Conservation (phyloP, 768 basidiomycete genomes). For the Suillus alpinus region DNA sequence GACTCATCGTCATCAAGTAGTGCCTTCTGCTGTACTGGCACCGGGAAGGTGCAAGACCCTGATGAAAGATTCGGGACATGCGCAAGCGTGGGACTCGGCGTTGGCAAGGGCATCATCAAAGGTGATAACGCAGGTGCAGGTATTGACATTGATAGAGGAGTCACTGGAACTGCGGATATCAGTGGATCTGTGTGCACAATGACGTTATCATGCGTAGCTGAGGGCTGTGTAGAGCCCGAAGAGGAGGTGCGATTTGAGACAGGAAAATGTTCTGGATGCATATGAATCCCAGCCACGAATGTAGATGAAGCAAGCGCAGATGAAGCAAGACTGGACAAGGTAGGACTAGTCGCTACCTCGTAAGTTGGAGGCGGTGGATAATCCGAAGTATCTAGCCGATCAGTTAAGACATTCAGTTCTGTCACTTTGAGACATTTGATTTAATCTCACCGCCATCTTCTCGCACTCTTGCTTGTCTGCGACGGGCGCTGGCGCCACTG, state of each 20-base stretch:
- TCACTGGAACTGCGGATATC: constrained; percentile 20
- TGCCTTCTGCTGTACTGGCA: constrained; percentile 6
- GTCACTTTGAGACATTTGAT: background rate
- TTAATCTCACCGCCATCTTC: constrained; percentile 29
- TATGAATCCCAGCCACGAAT: constrained; percentile 32
- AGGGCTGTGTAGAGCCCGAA: constrained; percentile 25
- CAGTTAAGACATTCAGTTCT: constrained; percentile 14
- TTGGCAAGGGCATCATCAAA: background rate
- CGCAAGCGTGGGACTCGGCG: background rate
- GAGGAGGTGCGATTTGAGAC: constrained; percentile 23
- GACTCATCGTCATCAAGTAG: constrained; percentile 49
- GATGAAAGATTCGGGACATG: background rate
- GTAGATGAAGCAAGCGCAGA: constrained; percentile 5
- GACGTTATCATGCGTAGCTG: constrained; percentile 7
- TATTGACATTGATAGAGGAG: constrained; percentile 11
- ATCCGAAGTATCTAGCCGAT: constrained; percentile 39
- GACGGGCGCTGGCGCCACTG: constrained; percentile 21
- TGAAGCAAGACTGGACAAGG: constrained; percentile 39
- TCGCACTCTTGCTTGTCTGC: constrained; percentile 24
- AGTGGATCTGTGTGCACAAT: constrained; percentile 20
- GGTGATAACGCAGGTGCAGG: constrained; percentile 12
- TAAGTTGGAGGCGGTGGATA: constrained; percentile 77
- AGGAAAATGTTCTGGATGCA: constrained; percentile 25
- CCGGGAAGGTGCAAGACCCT: constrained; percentile 10
- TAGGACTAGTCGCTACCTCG: constrained; percentile 56